Evolutionary conservation across 768 basidiomycete genomes (phyloP).

Genomic region (Lactarius hengduanensis): DNA sequence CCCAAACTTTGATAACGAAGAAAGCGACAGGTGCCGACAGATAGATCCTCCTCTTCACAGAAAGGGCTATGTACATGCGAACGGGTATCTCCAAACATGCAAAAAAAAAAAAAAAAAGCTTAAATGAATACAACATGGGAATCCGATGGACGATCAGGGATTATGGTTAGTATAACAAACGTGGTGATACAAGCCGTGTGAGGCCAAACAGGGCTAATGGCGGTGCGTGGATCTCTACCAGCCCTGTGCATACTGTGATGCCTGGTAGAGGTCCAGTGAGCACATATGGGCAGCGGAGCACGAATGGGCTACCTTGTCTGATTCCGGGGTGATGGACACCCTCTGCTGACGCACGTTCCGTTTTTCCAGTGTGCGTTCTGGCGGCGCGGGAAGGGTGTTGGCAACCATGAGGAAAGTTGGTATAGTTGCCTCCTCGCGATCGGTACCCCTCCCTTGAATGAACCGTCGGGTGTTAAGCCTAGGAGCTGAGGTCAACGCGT

Average conservation of each 20-base stretch:
- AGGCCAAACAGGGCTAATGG: neutral
- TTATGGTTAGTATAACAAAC: constrained; percentile 6
- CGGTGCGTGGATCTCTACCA: constrained; percentile 14
- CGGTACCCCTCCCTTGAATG: constrained; percentile 27
- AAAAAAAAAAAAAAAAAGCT: constrained; percentile 3
- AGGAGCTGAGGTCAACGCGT: neutral
- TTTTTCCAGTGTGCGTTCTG: neutral
- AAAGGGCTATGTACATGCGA: neutral
- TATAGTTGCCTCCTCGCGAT: constrained; percentile 26
- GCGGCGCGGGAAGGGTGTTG: constrained; percentile 17
- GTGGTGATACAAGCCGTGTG: constrained; percentile 23
- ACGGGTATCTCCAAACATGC: neutral
- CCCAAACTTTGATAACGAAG: neutral
- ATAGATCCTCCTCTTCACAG: neutral
- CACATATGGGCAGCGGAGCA: neutral
- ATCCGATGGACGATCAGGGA: neutral
- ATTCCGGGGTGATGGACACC: constrained; percentile 19
- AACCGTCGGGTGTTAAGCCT: constrained; percentile 28
- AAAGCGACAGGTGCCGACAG: neutral
- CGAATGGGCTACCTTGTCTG: constrained; percentile 18
- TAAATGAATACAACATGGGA: constrained; percentile 16
- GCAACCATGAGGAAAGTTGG: constrained; percentile 29
- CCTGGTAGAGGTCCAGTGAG: constrained; percentile 14
- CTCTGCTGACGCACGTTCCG: constrained; percentile 11
- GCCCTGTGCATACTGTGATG: constrained; percentile 14